A percentile compares a stretch with the other conserved stretches of the same genome.
Evolutionary conservation across 148 eudicot species (phyloP).

Genomic region (Rhododendron simsii): DNA sequence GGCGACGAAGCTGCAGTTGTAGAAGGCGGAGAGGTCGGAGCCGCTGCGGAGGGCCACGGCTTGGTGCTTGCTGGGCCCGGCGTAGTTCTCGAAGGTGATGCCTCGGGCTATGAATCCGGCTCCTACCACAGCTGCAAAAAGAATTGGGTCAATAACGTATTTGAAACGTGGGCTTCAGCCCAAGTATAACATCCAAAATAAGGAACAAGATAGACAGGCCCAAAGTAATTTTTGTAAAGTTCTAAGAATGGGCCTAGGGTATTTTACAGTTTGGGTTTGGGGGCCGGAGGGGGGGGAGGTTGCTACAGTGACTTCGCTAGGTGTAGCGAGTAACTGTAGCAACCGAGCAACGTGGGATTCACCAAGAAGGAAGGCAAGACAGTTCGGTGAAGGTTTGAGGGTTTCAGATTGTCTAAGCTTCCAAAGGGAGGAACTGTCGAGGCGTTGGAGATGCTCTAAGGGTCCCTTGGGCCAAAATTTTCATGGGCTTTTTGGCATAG

Average conservation of each 20-base stretch:
- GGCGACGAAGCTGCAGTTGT: conserved; percentile 75
- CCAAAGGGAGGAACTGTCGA: not conserved
- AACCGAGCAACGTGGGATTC: no score
- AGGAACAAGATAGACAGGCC: not conserved
- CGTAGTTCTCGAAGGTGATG: conserved; percentile 77
- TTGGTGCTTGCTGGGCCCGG: conserved; percentile 84
- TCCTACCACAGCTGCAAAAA: conserved; percentile 63
- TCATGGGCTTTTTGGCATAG: not conserved
- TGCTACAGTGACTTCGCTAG: no score
- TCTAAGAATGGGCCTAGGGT: no score
- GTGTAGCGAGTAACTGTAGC: no score
- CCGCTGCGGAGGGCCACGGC: conserved; percentile 76
- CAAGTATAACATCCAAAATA: not conserved
- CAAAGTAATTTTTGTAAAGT: not conserved
- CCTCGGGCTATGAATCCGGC: conserved; percentile 80
- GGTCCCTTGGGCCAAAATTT: no score
- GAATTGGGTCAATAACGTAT: not conserved
- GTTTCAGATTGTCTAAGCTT: not conserved
- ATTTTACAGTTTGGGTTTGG: no score
- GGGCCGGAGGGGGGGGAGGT: no score
- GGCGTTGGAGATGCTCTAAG: not conserved
- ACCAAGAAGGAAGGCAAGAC: no score
- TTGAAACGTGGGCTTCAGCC: not conserved
- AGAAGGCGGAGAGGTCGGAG: conserved; percentile 76
- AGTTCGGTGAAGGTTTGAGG: no score